Conservation (phyloP, 208 protist species). For the Crithidia sp. region DNA sequence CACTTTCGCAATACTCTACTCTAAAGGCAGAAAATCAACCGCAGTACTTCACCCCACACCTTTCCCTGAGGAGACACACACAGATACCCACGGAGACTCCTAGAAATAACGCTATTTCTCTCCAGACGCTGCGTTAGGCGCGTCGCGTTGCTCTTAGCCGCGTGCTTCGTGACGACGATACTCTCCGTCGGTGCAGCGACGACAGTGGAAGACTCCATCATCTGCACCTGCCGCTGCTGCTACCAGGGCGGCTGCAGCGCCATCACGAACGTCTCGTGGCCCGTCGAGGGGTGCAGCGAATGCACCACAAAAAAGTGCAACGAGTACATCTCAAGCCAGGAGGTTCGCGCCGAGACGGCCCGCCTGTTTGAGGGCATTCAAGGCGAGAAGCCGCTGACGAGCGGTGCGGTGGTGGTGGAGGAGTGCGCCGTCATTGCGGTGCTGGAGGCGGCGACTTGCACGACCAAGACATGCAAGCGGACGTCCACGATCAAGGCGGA, state of each 20-base stretch:
- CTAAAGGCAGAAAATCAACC: too few species aligned
- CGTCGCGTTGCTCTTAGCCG: not conserved
- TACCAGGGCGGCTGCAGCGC: slow-evolving; percentile 72
- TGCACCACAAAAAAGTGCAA: slow-evolving; percentile 70
- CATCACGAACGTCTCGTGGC: slow-evolving; percentile 59
- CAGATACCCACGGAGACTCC: too few species aligned
- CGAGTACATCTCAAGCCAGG: slow-evolving; percentile 53
- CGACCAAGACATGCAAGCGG: slow-evolving; percentile 55
- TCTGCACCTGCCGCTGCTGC: slow-evolving; percentile 84
- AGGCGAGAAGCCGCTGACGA: slow-evolving; percentile 36
- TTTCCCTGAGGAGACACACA: too few species aligned
- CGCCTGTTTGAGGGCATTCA: slow-evolving; percentile 71
- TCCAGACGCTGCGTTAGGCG: too few species aligned
- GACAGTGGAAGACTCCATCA: slow-evolving; percentile 18
- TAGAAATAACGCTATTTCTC: too few species aligned
- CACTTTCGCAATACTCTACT: too few species aligned
- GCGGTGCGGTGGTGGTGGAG: slow-evolving; percentile 37
- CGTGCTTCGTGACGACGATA: slow-evolving; percentile 9
- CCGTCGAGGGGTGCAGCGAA: slow-evolving; percentile 45
- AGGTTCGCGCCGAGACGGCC: slow-evolving; percentile 65
- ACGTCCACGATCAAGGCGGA: slow-evolving; percentile 78
- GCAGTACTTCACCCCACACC: too few species aligned
- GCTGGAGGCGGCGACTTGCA: slow-evolving; percentile 70
- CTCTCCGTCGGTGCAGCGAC: not conserved
- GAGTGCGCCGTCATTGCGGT: slow-evolving; percentile 80